These are phyloP conservation scores for Alternaria gaisen DNA, from an alignment of 2,329 filamentous ascomycete species.

Conservation along the genomic window DNA sequence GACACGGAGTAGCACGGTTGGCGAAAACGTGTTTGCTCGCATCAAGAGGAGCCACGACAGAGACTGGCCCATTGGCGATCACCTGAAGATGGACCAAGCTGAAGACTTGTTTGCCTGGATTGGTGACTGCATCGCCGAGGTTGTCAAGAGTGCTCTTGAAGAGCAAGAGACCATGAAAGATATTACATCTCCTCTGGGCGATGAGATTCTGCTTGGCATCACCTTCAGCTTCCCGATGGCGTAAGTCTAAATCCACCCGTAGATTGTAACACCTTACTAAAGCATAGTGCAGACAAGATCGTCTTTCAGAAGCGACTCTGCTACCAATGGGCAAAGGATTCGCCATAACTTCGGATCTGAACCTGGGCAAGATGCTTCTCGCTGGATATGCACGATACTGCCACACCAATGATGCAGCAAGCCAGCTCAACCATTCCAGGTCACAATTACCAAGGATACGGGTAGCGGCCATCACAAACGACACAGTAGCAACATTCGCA, in stretches of 20 bases:
- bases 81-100: conserved; percentile 76
- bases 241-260: conserved; percentile 32
- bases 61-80: conserved; percentile 77
- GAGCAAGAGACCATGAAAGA: conserved; percentile 31
- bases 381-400: conserved; percentile 67
- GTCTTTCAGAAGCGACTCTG: conserved; percentile 68
- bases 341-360: conserved; percentile 66
- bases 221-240: conserved; percentile 76
- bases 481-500: conserved; percentile 80
- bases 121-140: conserved; percentile 76
- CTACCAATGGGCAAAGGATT: conserved; percentile 78
- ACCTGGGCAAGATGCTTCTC: conserved; percentile 67
- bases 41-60: conserved; percentile 71
- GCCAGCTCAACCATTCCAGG: conserved; percentile 17
- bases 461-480: conserved; percentile 81
- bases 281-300: conserved; percentile 58
- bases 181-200: conserved; percentile 43
- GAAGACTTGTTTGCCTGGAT: conserved; percentile 84
- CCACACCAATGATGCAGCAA: conserved; percentile 48
- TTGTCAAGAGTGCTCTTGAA: conserved; percentile 68
- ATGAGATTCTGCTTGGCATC: conserved; percentile 69
- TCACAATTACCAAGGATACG: conserved; percentile 65
- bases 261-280: conserved; percentile 17
- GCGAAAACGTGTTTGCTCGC: conserved; percentile 43
- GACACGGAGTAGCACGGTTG: conserved; percentile 28